Percentiles rank a stretch among this genome's conserved stretches.
phyloP scores from a whole-genome alignment of 805 yeast species.

The Candida ulmi region DNA sequence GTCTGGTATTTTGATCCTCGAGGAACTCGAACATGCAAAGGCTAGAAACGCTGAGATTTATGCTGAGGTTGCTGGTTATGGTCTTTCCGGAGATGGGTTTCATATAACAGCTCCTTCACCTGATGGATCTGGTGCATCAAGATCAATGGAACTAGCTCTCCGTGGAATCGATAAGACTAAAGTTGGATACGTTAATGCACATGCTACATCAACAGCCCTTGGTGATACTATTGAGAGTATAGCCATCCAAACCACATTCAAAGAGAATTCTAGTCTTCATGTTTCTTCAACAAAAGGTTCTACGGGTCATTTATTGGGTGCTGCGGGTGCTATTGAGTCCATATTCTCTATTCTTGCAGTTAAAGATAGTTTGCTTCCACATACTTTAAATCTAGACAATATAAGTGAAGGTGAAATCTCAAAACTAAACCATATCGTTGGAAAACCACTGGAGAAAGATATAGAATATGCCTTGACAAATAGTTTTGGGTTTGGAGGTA shows the following conservation, averaged over 20 bases:
- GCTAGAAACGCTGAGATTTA: constrained; percentile 60
- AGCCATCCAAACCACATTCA: constrained; percentile 60
- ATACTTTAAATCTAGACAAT: constrained; percentile 65
- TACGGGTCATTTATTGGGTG: constrained; percentile 91
- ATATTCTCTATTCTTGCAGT: constrained; percentile 72
- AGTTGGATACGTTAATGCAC: constrained; percentile 86
- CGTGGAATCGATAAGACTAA: constrained; percentile 37
- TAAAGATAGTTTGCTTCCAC: constrained; percentile 56
- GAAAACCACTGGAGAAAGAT: constrained; percentile 34
- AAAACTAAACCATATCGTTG: constrained; percentile 51
- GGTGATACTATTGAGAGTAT: constrained; percentile 87
- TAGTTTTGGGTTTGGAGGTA: constrained; percentile 98
- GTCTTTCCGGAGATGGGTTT: constrained; percentile 84
- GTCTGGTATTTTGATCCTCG: constrained; percentile 74
- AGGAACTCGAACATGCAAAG: constrained; percentile 70
- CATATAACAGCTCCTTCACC: constrained; percentile 91
- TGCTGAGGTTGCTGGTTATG: constrained; percentile 84
- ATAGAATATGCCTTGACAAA: constrained; percentile 68
- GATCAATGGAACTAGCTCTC: constrained; percentile 79
- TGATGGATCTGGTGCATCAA: constrained; percentile 76
- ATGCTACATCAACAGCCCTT: constrained; percentile 86
- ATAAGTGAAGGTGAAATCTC: constrained; percentile 45
- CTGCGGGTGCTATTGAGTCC: constrained; percentile 93
- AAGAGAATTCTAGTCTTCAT: constrained; percentile 30
- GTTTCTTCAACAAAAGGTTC: constrained; percentile 88